These are phyloP conservation scores for Streptanthus diversifolius DNA, from an alignment of 345 rosid species.

Conservation along the genomic window DNA sequence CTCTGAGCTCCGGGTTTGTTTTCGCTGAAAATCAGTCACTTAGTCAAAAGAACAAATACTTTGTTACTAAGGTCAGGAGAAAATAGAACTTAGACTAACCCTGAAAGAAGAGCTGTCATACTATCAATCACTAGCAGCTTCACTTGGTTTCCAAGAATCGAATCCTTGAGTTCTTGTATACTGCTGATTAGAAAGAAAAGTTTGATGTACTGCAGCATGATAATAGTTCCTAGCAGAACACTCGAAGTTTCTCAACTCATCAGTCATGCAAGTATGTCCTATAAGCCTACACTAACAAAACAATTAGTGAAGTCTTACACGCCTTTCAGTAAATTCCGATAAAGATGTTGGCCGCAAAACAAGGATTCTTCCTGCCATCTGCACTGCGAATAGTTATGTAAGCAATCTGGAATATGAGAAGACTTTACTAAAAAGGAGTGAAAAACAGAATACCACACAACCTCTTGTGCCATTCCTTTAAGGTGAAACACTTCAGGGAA, in stretches of 20 bases:
- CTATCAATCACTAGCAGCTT: conserved; percentile 82
- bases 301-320: conserved; percentile 3
- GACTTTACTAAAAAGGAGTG: not conserved
- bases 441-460: conserved; percentile 18
- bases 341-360: conserved; percentile 71
- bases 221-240: not conserved
- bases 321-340: conserved; percentile 75
- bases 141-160: conserved; percentile 65
- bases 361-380: conserved; percentile 91
- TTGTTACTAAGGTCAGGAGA: not conserved
- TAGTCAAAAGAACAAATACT: not conserved
- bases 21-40: conserved; percentile 45
- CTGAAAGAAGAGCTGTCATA: conserved; percentile 85
- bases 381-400: conserved; percentile 10
- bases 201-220: not conserved
- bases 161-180: conserved; percentile 71
- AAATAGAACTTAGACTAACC: conserved; percentile 40
- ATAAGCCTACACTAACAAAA: conserved; percentile 1
- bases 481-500: conserved; percentile 72
- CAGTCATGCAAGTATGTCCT: not conserved
- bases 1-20: conserved; percentile 46
- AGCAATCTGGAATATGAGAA: not conserved
- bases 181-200: conserved; percentile 32
- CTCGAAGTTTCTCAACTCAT: not conserved
- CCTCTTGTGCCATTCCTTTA: conserved; percentile 81